These are phyloP conservation scores for Spathaspora girioi DNA, from an alignment of 805 yeast species.

Conservation along the genomic window DNA sequence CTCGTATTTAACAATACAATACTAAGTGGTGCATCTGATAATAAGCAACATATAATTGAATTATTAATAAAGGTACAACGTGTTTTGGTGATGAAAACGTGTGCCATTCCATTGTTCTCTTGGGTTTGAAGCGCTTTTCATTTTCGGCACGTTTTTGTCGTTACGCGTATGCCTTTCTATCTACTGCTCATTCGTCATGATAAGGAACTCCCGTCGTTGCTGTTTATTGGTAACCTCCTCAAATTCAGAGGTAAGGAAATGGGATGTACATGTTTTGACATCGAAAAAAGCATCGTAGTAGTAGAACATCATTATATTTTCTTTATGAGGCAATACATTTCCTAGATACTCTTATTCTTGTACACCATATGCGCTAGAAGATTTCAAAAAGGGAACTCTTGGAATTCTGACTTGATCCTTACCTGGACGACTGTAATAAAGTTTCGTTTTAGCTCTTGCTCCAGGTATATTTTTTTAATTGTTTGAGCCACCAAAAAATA, in stretches of 20 bases:
- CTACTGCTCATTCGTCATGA: neutral
- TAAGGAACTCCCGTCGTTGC: neutral
- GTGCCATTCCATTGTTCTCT: neutral
- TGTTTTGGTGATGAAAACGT: neutral
- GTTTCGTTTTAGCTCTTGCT: too few relatives aligned
- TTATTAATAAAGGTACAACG: neutral
- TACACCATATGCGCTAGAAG: too few relatives aligned
- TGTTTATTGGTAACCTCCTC: too few relatives aligned
- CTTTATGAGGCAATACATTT: too few relatives aligned
- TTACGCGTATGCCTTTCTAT: neutral
- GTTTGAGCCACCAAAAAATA: neutral
- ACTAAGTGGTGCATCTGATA: neutral
- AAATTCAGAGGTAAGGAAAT: too few relatives aligned
- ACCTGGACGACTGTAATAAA: too few relatives aligned
- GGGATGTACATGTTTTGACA: too few relatives aligned
- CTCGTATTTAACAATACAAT: neutral
- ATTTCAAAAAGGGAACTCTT: too few relatives aligned
- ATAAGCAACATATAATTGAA: neutral
- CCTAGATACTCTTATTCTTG: too few relatives aligned
- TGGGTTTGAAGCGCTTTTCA: neutral
- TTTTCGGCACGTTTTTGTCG: neutral
- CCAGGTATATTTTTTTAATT: neutral
- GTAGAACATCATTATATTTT: too few relatives aligned
- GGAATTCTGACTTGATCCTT: too few relatives aligned
- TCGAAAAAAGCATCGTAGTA: too few relatives aligned